Evolutionary conservation across 495 filamentous ascomycete species (phyloP).

Genomic region (Aspergillus cavernicola): DNA sequence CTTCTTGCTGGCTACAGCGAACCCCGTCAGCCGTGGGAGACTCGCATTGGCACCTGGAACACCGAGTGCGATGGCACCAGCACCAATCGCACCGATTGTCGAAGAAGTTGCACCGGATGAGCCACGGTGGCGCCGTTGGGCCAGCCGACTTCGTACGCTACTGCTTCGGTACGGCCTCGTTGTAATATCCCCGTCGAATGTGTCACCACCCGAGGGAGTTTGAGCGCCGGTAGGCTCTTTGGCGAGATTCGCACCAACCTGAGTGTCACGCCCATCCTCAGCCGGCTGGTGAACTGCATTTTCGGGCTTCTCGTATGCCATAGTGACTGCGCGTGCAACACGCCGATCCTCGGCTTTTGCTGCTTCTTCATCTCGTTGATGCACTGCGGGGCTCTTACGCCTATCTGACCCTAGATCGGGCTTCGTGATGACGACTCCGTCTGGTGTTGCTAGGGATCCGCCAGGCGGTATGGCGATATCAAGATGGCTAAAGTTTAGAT

Average conservation of each 20-base stretch:
- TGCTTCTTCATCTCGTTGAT: conserved; percentile 48
- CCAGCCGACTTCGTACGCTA: conserved; percentile 79
- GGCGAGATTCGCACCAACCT: conserved; percentile 28
- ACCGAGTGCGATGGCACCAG: conserved; percentile 60
- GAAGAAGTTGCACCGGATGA: conserved; percentile 79
- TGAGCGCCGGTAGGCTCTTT: conserved; percentile 49
- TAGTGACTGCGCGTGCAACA: conserved; percentile 56
- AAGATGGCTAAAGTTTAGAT: conserved; percentile 81
- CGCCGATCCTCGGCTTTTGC: conserved; percentile 55
- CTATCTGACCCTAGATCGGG: conserved; percentile 31
- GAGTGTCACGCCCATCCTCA: conserved; percentile 32
- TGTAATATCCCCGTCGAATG: conserved; percentile 62
- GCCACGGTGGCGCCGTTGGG: conserved; percentile 69
- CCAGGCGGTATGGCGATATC: conserved; percentile 42
- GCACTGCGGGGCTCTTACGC: conserved; percentile 36
- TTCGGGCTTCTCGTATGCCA: conserved; percentile 55
- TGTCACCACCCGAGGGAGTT: conserved; percentile 61
- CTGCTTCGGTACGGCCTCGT: conserved; percentile 63
- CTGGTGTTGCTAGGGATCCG: conserved; percentile 35
- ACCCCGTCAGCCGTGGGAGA: conserved; percentile 80
- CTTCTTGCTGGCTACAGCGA: conserved; percentile 94
- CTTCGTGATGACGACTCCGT: conserved; percentile 40
- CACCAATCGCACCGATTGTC: conserved; percentile 67
- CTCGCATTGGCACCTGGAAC: conserved; percentile 55
- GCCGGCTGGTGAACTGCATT: conserved; percentile 22